Evolutionary conservation across 179 eudicot species (phyloP).

Genomic region (Amaranthus tricolor): DNA sequence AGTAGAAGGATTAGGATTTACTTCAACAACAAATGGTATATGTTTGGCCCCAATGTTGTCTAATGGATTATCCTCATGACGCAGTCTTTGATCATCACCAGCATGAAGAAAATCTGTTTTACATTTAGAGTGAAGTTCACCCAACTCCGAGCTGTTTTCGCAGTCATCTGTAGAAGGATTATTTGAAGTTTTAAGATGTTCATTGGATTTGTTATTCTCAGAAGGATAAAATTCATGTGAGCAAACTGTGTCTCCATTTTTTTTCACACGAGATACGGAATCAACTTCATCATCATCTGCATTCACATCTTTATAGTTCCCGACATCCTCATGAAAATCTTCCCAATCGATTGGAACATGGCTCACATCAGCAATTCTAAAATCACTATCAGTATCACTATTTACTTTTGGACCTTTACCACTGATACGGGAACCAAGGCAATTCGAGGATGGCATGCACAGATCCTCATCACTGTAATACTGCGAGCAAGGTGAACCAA

Average conservation of each 20-base stretch:
- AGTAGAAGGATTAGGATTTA: slow-evolving; percentile 10
- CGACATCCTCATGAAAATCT: slow-evolving; percentile 22
- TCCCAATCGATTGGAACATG: slow-evolving; percentile 42
- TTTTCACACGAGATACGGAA: neutral
- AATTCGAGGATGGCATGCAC: slow-evolving; percentile 24
- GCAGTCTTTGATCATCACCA: neutral
- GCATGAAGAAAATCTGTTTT: slow-evolving; percentile 24
- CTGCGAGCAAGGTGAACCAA: slow-evolving; percentile 35
- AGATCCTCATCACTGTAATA: slow-evolving; percentile 32
- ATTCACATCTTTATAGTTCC: slow-evolving; percentile 15
- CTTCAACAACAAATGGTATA: slow-evolving; percentile 8
- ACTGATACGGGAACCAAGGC: slow-evolving; percentile 28
- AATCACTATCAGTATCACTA: slow-evolving; percentile 6
- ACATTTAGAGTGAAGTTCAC: slow-evolving; percentile 26
- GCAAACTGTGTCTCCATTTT: slow-evolving; percentile 7
- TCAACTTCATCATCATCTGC: slow-evolving; percentile 15
- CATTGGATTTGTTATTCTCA: slow-evolving; percentile 11
- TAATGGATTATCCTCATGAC: neutral
- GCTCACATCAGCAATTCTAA: slow-evolving; percentile 20
- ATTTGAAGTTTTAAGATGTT: slow-evolving; percentile 19
- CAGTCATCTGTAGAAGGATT: slow-evolving; percentile 26
- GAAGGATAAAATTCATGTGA: slow-evolving; percentile 5
- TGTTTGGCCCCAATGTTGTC: slow-evolving; percentile 2
- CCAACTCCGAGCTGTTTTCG: slow-evolving; percentile 27
- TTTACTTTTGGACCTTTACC: slow-evolving; percentile 15